Evolutionary conservation across 257 asterid genomes (phyloP), one percentile per base, ranked within the genome.

Genomic region (Solanum microdontum): DNA sequence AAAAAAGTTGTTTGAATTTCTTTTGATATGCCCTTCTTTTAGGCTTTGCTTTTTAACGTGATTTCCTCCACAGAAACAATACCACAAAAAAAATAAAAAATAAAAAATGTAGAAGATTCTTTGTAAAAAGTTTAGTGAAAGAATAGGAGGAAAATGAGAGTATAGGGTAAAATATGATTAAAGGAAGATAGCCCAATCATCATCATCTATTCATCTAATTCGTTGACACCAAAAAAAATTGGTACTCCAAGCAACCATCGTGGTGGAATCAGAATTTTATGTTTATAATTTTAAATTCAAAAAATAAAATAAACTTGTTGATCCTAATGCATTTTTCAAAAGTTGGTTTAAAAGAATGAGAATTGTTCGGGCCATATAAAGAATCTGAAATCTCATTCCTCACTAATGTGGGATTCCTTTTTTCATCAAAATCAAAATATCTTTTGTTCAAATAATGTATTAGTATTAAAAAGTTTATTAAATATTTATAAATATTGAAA

Each of bases 41-140:
- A 45, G 34, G 36, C 14, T 66, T 73, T 23, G 87, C 93, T 91
- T 94, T 94, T 90, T 92, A 86, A 94, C 95, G 94, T 93, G 95
- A 94, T 94, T 93, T 91, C 88, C 95, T 94, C 94, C 30, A 68
- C 19, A 60, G 80, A 21, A 88, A 88, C 58, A 43, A 80, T 8
- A 40, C 14, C 45, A 8, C 8, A 28, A 4, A 26, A 26, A 43
- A 43, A 26, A 19, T 6, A 0, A 4, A 39, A 26, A 66, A 26
- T 1, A 12, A 6, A 66, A 23, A 24, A 73, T 34, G 8, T n/a
- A 45, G 23, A 66, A 66, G 43, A 83, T 55, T 43, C 68, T 85
- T 75, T 62, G 48, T 34, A 55, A 19, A 70, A 74, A 21, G 82
- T 74, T 19, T 74, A 10, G 48, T 74, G 15, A 21, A 74, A 82